Conservation (phyloP, 768 basidiomycete species). For the Mycena leptocephala region DNA sequence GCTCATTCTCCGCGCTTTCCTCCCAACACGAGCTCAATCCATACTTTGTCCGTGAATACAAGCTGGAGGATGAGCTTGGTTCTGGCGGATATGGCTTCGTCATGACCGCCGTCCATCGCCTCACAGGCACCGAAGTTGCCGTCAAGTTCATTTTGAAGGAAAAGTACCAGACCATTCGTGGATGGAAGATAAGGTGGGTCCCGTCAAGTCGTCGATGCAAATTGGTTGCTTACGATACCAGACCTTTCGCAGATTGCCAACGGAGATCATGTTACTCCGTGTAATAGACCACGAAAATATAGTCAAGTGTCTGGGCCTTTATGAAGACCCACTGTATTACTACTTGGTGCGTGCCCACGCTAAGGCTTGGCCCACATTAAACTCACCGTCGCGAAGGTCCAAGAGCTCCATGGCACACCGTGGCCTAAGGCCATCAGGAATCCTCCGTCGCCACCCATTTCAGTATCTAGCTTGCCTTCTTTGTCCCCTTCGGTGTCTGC, state of each 20-base stretch:
- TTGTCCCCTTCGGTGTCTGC: slow-evolving; percentile 72
- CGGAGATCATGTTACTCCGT: slow-evolving; percentile 86
- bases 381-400: slow-evolving; percentile 68
- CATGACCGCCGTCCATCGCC: slow-evolving; percentile 83
- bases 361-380: neutral
- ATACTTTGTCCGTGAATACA: slow-evolving; percentile 73
- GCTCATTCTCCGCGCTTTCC: slow-evolving; percentile 71
- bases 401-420: slow-evolving; percentile 94
- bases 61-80: slow-evolving; percentile 85
- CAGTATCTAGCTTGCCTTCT: slow-evolving; percentile 62
- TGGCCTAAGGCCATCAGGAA: slow-evolving; percentile 74
- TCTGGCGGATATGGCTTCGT: slow-evolving; percentile 97
- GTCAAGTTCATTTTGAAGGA: slow-evolving; percentile 95
- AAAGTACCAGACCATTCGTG: slow-evolving; percentile 68
- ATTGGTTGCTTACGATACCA: slow-evolving; percentile 65
- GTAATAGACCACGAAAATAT: slow-evolving; percentile 60
- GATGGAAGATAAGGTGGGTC: slow-evolving; percentile 37
- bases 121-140: slow-evolving; percentile 80
- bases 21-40: slow-evolving; percentile 72
- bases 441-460: slow-evolving; percentile 44
- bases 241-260: slow-evolving; percentile 76
- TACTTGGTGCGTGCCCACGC: slow-evolving; percentile 77
- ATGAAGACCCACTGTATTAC: slow-evolving; percentile 88
- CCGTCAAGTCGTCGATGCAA: neutral
- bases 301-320: slow-evolving; percentile 57